Base-by-base conservation (phyloP, 1,284 basidiomycete species). In the Mycosarcoma mackinlayi region DNA sequence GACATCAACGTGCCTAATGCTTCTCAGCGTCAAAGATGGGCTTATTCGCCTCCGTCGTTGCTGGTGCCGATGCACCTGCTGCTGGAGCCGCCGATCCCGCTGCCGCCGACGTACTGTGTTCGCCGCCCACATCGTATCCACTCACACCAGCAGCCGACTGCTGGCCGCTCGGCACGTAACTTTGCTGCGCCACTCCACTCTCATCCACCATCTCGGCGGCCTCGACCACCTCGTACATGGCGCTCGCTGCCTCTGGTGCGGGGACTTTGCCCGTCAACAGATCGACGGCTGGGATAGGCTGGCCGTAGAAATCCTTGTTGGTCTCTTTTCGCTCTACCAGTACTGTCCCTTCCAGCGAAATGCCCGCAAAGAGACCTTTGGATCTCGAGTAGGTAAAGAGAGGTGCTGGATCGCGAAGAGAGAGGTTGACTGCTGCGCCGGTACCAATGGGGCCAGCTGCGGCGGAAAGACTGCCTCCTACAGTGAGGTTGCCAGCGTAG, bases 311-410 rank as follows among this genome's bases (percentile, higher is more conserved):
- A 27, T 94, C 92, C 44, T 78, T 75, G 62, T 85, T 85, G 10
- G 83, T 83, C 49, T 97, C 94, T 83, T 93, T 94, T 76, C 95
- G 88, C 84, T 98, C 95, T 61, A 99, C 92, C 55, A 98, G 87
- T 39, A 88, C 92, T 0, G 95, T 97, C 1, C 96, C 96, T 83
- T 98, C 96, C 44, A 99, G 86, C 3, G 92, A 94, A 44, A 98
- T 84, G 23, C 95, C 95, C 3, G 94, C 95, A 77, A 95, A 99
- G 39, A 99, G 87, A 68, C 94, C 93, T 85, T 94, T 94, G 11
- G 91, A 93, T 83, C 94, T 92, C 19, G 91, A 94, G 84, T 98
- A 98, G 71, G 92, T 93, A 85, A 97, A 98, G 90, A 98, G 94
- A 1, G 94, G 94, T 11, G 95, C 90, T 0, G 95, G 94, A 83